Evolutionary conservation across 2,329 filamentous ascomycete species (phyloP).

Genomic region (Diplodia corticola): DNA sequence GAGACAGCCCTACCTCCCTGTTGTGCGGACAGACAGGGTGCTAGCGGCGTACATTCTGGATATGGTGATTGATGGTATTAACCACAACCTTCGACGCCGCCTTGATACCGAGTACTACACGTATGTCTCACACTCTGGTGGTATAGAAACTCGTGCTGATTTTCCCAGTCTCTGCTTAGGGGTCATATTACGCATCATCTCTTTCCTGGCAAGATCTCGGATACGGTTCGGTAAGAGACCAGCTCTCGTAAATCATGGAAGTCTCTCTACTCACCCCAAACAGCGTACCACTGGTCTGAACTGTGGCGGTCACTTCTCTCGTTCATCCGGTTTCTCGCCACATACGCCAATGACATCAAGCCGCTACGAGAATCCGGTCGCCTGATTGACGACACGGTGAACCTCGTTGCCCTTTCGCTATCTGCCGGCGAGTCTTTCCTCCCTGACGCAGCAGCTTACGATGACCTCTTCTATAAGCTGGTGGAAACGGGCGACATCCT

Average conservation of each 20-base stretch:
- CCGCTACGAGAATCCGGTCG: constrained; percentile 67
- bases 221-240: constrained; percentile 62
- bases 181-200: constrained; percentile 78
- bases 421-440: constrained; percentile 89
- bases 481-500: constrained; percentile 87
- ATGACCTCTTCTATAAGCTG: constrained; percentile 97
- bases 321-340: constrained; percentile 85
- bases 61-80: constrained; percentile 84
- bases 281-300: constrained; percentile 87
- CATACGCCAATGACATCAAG: constrained; percentile 77
- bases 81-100: constrained; percentile 84
- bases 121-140: constrained; percentile 33
- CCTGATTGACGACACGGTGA: constrained; percentile 75
- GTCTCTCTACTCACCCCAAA: constrained; percentile 19
- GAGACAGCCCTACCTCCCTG: constrained; percentile 78
- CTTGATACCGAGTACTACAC: constrained; percentile 85
- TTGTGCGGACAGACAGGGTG: constrained; percentile 70
- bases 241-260: background rate
- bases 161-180: constrained; percentile 65
- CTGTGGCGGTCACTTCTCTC: constrained; percentile 87
- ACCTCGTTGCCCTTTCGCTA: constrained; percentile 79
- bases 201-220: constrained; percentile 78
- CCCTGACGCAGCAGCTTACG: constrained; percentile 82
- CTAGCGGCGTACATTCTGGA: constrained; percentile 78
- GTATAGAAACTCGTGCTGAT: background rate